Base-by-base conservation (phyloP, 495 filamentous ascomycete species). In the Talaromyces proteolyticus region DNA sequence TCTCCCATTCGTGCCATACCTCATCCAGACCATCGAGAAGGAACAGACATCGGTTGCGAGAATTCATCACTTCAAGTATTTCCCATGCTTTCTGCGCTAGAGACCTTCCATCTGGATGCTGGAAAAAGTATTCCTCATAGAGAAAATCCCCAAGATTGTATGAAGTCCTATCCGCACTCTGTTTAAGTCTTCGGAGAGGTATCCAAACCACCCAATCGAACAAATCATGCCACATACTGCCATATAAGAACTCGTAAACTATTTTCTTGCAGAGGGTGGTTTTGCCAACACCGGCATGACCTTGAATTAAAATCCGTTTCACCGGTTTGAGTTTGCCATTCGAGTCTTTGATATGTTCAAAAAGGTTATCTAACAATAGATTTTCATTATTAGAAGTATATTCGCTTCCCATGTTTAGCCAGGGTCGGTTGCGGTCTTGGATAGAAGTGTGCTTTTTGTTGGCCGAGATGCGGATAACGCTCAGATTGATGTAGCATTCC, bases 251-350 rank as follows among this genome's bases (percentile, higher is more conserved):
- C 12, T 59, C 61, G 10, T 29, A 25, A 1, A 47, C 26, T 20
- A 47, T 47, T 59, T 70, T 74, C 44, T 74, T 74, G 57, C 65
- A 72, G 19, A 72, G 51, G n/a, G 70, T 72, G 40, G 68, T 72
- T 55, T 74, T 74, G 11, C 68, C 68, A 6, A 71, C 62, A 36
- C 70, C 70, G 6, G 70, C 64, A 4, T 55, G 66, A 45, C 70
- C 70, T 18, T 60, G 59, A 47, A 74, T 74, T 44, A 70, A 47
- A 29, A 74, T 63, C 23, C 68, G 53, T 49, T 55, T 61, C 41
- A 64, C 60, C 19, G 29, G 29, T 16, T 6, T 20, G 44, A 36
- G 59, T 29, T 18, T 24, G 37, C 48, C 61, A 44, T 58, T 46
- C 38, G 7, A 29, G 10, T 12, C 41, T 50, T 61, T 52, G 26